These are phyloP conservation scores for Psilocybe cyanescens DNA, from an alignment of 768 basidiomycete species.

Conservation along the genomic window DNA sequence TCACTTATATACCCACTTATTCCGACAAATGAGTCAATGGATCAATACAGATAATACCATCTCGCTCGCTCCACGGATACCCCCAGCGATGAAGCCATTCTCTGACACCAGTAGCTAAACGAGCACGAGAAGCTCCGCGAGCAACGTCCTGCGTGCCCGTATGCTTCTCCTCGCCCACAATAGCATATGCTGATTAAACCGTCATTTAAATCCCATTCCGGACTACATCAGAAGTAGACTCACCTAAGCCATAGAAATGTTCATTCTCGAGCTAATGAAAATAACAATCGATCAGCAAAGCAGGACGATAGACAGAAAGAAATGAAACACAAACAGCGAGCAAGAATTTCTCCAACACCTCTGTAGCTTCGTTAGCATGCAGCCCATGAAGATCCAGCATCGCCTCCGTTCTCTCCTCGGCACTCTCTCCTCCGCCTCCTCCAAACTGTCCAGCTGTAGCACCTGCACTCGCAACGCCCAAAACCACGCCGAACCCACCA, in stretches of 20 bases:
- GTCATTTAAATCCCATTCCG: too few relatives aligned
- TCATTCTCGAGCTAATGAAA: constrained; percentile 76
- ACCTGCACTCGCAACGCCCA: constrained; percentile 77
- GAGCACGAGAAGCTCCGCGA: constrained; percentile 80
- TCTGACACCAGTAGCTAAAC: constrained; percentile 84
- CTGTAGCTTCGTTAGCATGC: constrained; percentile 91
- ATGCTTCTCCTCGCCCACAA: constrained; percentile 97
- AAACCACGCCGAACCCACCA: constrained; percentile 80
- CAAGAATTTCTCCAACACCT: constrained; percentile 88
- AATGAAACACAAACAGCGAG: constrained; percentile 65
- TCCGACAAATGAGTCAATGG: constrained; percentile 71
- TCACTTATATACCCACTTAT: constrained; percentile 23
- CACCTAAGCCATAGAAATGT: constrained; percentile 78
- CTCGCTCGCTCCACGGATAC: constrained; percentile 94
- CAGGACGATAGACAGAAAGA: constrained; percentile 3
- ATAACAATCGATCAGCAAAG: not conserved
- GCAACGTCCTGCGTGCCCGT: constrained; percentile 87
- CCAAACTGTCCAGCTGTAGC: constrained; percentile 24
- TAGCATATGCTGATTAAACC: constrained; percentile 60
- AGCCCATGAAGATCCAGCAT: constrained; percentile 92
- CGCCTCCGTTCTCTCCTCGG: constrained; percentile 90
- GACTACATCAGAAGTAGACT: not conserved
- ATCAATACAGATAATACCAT: constrained; percentile 90
- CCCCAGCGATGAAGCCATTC: constrained; percentile 95
- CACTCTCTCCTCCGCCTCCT: constrained; percentile 48